Conservation (phyloP, 805 yeast species). For the Candida montana region DNA sequence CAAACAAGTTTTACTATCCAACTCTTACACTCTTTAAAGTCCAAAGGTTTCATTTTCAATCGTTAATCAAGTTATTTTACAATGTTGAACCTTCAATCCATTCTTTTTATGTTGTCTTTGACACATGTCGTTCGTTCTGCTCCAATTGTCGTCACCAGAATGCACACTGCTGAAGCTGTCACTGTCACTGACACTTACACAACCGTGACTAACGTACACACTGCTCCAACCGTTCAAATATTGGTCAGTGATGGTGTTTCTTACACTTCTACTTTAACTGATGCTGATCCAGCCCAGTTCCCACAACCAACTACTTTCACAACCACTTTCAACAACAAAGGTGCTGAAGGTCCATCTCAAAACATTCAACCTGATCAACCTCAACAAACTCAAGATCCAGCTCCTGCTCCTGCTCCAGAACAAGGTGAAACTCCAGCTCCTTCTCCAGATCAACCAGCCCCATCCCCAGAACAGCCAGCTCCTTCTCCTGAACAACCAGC, state of each 20-base stretch:
- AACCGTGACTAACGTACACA: conserved; percentile 32
- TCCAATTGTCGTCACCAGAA: conserved; percentile 43
- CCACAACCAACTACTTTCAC: conserved; percentile 32
- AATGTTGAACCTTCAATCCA: conserved; percentile 7
- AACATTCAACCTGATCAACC: neutral
- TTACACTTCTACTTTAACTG: conserved; percentile 33
- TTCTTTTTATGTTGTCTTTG: conserved; percentile 10
- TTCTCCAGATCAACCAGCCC: neutral
- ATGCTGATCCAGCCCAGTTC: conserved; percentile 32
- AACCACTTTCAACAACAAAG: conserved; percentile 17
- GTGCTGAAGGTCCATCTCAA: neutral
- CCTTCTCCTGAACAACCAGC: neutral
- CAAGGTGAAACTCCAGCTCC: neutral
- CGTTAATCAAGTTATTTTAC: neutral
- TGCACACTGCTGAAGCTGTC: conserved; percentile 51
- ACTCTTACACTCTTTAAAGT: conserved; percentile 8
- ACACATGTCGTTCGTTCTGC: conserved; percentile 29
- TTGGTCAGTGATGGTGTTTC: conserved; percentile 33
- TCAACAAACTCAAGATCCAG: neutral
- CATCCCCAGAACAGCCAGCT: neutral
- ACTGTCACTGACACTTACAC: conserved; percentile 39
- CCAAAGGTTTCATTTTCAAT: neutral
- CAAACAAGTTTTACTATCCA: neutral
- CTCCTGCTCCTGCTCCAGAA: neutral
- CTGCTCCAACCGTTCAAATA: conserved; percentile 38